phyloP scores from a whole-genome alignment of 2,329 filamentous ascomycete species.

The Aspergillus novoparasiticus region DNA sequence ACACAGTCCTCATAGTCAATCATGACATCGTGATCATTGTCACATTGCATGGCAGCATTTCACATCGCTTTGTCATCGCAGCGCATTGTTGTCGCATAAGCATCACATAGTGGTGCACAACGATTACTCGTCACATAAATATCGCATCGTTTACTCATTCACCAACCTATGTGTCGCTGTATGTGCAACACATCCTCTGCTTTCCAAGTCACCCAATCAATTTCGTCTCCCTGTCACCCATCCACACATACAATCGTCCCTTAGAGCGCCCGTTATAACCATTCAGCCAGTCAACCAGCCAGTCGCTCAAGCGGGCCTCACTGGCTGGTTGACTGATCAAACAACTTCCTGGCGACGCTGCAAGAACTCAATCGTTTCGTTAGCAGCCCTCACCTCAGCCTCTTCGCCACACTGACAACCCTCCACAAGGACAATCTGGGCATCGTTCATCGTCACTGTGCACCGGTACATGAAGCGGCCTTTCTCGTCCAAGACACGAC shows the following conservation, averaged over 20 bases:
- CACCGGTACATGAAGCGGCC: slow-evolving; percentile 26
- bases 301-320: not conserved
- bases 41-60: not conserved
- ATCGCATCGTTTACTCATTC: not conserved
- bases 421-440: slow-evolving; percentile 22
- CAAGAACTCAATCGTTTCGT: slow-evolving; percentile 21
- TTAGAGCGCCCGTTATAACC: not conserved
- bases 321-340: not conserved
- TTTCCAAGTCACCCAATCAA: not conserved
- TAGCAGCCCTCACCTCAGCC: slow-evolving; percentile 32
- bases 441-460: slow-evolving; percentile 18
- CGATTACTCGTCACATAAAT: not conserved
- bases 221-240: not conserved
- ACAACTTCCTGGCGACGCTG: not conserved
- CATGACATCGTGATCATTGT: not conserved
- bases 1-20: not conserved
- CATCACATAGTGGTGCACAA: not conserved
- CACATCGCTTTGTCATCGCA: not conserved
- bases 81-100: not conserved
- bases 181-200: not conserved
- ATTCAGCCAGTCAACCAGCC: not conserved
- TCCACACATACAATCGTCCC: not conserved
- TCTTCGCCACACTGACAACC: slow-evolving; percentile 32
- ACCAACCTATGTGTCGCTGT: not conserved
- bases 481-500: slow-evolving; percentile 16